Conservation (phyloP, 2,329 filamentous ascomycete genomes). For the Trichoderma arundinaceum region DNA sequence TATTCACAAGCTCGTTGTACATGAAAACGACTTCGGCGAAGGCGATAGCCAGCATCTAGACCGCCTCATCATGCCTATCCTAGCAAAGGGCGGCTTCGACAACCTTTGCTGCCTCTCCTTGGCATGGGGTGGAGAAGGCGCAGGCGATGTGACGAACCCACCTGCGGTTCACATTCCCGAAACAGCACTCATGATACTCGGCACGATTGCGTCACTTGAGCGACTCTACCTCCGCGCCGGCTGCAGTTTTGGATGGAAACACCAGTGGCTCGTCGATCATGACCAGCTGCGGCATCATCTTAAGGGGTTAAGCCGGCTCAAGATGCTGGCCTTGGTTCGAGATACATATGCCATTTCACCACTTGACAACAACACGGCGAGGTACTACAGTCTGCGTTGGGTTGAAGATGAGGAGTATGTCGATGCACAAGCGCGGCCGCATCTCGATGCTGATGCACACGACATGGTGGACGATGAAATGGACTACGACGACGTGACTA, state of each 20-base stretch:
- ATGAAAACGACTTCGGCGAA: not conserved
- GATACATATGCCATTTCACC: constrained; percentile 28
- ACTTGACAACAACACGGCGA: not conserved
- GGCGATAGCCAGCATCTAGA: constrained; percentile 26
- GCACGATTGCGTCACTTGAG: constrained; percentile 30
- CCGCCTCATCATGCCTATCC: constrained; percentile 28
- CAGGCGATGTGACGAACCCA: not conserved
- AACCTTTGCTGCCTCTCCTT: constrained; percentile 32
- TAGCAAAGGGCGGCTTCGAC: not conserved
- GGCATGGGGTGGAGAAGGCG: constrained; percentile 24
- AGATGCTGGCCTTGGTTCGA: constrained; percentile 15
- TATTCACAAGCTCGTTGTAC: not conserved
- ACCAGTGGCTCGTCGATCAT: constrained; percentile 32
- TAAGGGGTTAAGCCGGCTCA: constrained; percentile 15
- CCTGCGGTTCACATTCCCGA: not conserved
- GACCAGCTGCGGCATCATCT: not conserved
- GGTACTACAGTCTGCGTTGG: not conserved
- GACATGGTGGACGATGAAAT: too few species aligned
- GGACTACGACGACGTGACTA: too few species aligned
- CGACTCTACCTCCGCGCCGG: constrained; percentile 29
- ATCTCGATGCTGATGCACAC: not conserved
- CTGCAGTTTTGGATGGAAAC: not conserved
- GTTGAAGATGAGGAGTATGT: not conserved
- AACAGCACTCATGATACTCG: constrained; percentile 16
- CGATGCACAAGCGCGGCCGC: not conserved